Percentiles rank a stretch among this genome's conserved stretches.
Conservation (phyloP, 257 asterid species). For the Ilex aquifolium region DNA sequence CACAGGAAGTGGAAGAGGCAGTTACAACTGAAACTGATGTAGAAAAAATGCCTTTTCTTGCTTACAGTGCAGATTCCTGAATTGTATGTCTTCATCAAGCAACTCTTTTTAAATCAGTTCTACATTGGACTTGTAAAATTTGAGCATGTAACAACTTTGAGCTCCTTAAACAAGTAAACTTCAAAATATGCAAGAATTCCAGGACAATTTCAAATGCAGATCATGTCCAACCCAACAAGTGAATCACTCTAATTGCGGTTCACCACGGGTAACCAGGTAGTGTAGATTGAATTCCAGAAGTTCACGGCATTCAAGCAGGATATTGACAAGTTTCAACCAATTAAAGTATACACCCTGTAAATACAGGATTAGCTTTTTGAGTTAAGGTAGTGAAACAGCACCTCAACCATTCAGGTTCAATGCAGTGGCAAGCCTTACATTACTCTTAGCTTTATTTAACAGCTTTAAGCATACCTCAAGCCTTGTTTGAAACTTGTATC, state of each 20-base stretch:
- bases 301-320: conserved; percentile 38
- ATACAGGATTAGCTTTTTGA: conserved; percentile 57
- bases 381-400: conserved; percentile 68
- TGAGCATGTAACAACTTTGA: too few relatives aligned
- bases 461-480: conserved; percentile 87
- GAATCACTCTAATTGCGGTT: too few relatives aligned
- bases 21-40: conserved; percentile 55
- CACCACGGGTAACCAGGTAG: too few relatives aligned
- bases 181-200: too few relatives aligned
- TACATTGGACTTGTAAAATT: neutral
- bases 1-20: conserved; percentile 52
- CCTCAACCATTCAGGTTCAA: conserved; percentile 98
- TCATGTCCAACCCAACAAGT: too few relatives aligned
- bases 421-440: conserved; percentile 86
- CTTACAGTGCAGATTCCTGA: neutral
- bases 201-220: too few relatives aligned
- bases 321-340: conserved; percentile 67
- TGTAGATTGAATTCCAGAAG: neutral
- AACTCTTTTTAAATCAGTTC: neutral
- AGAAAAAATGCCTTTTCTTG: conserved; percentile 6
- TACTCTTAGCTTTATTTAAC: conserved; percentile 58
- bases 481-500: conserved; percentile 61
- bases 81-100: neutral
- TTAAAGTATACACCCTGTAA: conserved; percentile 56
- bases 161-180: too few relatives aligned